Conservation (phyloP, 352 stramenopile genomes). For the Phytophthora meadii region DNA sequence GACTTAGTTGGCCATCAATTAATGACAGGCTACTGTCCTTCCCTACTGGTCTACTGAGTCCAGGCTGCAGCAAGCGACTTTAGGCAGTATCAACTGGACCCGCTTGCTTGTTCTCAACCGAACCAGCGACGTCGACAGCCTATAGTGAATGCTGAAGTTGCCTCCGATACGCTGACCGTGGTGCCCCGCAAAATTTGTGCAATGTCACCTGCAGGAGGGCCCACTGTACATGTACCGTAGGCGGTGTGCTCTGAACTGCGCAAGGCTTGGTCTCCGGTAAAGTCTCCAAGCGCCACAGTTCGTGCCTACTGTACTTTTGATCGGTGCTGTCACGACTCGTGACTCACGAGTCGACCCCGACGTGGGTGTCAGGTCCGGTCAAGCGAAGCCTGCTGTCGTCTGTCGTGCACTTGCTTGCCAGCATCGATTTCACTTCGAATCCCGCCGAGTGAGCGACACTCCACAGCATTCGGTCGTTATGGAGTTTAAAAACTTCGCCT, state of each 20-base stretch:
- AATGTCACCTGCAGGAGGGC: background rate
- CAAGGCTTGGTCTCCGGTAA: slow-evolving; percentile 10
- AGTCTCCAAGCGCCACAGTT: slow-evolving; percentile 8
- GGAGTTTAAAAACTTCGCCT: slow-evolving; percentile 35
- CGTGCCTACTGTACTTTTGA: background rate
- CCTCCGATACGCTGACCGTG: background rate
- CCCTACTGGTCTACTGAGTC: slow-evolving; percentile 7
- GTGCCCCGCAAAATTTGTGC: too few relatives aligned
- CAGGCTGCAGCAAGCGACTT: too few relatives aligned
- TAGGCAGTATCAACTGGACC: too few relatives aligned
- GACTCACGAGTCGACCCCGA: slow-evolving; percentile 15
- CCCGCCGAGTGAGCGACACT: slow-evolving; percentile 9
- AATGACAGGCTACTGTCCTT: slow-evolving; percentile 15
- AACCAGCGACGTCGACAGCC: background rate
- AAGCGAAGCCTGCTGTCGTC: slow-evolving; percentile 1
- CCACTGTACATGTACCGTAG: too few relatives aligned
- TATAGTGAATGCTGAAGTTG: background rate
- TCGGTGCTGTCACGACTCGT: background rate
- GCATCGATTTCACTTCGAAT: slow-evolving; percentile 19
- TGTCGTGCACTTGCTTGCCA: slow-evolving; percentile 1
- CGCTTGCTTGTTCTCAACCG: background rate
- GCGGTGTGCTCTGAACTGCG: background rate
- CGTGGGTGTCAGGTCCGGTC: background rate
- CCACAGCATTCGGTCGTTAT: slow-evolving; percentile 1
- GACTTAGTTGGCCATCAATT: too few relatives aligned